phyloP scores from a whole-genome alignment of 2,329 filamentous ascomycete genomes.

The Pseudocercospora fuligena region DNA sequence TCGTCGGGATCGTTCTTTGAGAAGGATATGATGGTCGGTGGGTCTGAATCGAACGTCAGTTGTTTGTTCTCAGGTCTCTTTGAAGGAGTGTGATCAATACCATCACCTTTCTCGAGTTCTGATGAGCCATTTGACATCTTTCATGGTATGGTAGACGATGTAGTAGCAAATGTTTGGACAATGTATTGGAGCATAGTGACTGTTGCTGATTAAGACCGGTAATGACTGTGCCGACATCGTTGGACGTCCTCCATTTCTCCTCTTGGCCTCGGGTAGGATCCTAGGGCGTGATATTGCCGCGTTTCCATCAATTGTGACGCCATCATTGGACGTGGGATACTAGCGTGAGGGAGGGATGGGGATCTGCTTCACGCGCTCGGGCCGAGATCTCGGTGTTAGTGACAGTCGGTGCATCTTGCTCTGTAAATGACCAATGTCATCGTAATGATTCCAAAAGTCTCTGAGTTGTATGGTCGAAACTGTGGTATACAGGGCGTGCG shows the following conservation, averaged over 20 bases:
- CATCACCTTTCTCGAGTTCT: not conserved
- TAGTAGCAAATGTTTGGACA: not conserved
- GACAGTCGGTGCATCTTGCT: not conserved
- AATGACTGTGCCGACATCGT: not conserved
- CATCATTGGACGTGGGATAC: not conserved
- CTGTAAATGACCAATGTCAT: not conserved
- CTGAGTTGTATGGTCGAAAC: not conserved
- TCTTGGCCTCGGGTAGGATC: slow-evolving; percentile 1
- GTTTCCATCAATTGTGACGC: not conserved
- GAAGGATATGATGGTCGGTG: slow-evolving; percentile 43
- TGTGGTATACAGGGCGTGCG: not conserved
- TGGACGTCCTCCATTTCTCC: slow-evolving; percentile 6
- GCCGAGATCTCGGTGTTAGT: not conserved
- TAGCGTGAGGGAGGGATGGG: not conserved
- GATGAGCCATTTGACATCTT: not conserved
- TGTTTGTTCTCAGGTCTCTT: not conserved
- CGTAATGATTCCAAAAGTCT: not conserved
- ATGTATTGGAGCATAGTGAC: not conserved
- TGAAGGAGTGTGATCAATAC: not conserved
- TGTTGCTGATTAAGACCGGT: not conserved
- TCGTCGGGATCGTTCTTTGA: slow-evolving; percentile 37
- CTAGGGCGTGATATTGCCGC: not conserved
- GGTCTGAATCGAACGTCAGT: not conserved
- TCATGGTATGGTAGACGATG: not conserved
- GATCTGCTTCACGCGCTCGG: slow-evolving; percentile 6